Evolutionary conservation across 768 basidiomycete genomes (phyloP).

Genomic region (Fomitopsis serialis): DNA sequence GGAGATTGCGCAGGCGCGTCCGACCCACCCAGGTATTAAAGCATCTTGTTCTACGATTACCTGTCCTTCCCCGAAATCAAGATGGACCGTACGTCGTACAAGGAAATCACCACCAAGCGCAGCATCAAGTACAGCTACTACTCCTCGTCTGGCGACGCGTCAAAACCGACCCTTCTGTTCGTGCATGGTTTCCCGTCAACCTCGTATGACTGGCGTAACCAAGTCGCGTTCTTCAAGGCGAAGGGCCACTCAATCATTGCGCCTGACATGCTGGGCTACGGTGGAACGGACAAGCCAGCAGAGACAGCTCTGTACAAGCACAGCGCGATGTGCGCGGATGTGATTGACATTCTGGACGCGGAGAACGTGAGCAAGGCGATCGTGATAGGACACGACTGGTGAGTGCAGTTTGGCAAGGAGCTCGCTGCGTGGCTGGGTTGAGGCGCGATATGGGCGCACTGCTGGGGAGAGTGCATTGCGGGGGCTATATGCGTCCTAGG

Average conservation of each 20-base stretch:
- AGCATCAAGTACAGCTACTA: conserved; percentile 33
- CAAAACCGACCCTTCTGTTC: conserved; percentile 35
- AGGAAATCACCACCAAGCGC: conserved; percentile 26
- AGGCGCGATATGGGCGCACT: no score
- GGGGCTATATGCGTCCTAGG: no score
- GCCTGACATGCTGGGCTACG: conserved; percentile 45
- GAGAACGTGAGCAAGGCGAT: conserved; percentile 23
- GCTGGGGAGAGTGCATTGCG: no score
- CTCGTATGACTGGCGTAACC: conserved; percentile 36
- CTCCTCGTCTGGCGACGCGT: conserved; percentile 17
- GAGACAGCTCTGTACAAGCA: conserved; percentile 22
- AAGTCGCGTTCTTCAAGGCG: conserved; percentile 32
- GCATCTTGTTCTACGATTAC: no score
- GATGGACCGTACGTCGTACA: conserved; percentile 28
- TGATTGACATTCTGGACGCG: conserved; percentile 30
- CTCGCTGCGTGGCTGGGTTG: no score
- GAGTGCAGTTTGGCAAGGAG: no score
- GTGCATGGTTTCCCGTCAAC: conserved; percentile 42
- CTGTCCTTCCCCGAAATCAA: no score
- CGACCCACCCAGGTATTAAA: no score
- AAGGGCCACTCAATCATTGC: conserved; percentile 39
- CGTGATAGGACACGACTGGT: conserved; percentile 32
- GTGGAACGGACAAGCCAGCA: conserved; percentile 37
- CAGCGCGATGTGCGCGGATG: conserved; percentile 22
- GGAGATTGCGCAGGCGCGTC: no score